Base-by-base conservation (phyloP, 2,329 filamentous ascomycete genomes). In the Ophiocordyceps polyrhachis-furcata region DNA sequence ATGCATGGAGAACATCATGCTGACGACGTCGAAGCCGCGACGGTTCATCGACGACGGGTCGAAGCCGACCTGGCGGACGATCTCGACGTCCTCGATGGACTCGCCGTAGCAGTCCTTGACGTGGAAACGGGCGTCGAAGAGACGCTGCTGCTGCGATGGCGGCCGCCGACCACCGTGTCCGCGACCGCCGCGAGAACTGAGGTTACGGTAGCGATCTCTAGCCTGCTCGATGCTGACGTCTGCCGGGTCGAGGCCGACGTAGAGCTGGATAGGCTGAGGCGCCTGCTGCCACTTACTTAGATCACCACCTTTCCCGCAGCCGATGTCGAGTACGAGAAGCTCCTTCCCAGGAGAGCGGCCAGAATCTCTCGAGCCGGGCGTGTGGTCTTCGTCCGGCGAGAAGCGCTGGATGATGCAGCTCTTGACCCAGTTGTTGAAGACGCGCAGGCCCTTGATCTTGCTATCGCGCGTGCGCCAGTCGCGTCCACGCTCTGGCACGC, bases 1-100 rank as follows among this genome's bases (percentile, higher is more conserved):
- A 65, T 98, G 91, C 79, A 98, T 91, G 56, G 87, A 93, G 62
- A 98, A 98, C 91, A 98, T 98, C 76, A 94, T 94, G 57, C 82
- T 87, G 50, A 98, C 89, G 40, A 96, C 83, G 58, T 98, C 91
- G 54, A 96, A 98, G 4, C 89, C 88, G 45, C 81, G 81, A 44
- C 76, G 76, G 49, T 79, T 61, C 77, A 83, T 65, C 68, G 83
- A 54, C 66, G 79, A 81, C 0, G 74, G 69, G 55, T 93, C 84
- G 53, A 94, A 94, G 20, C 91, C 91, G 28, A 98, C 86, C 46
- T 93, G 76, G 43, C 75, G 75, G 43, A 98, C 71, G 51, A 95
- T 81, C 14, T 81, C 76, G 41, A 96, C 71, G 48, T 93, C 80
- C 45, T 79, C 84, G 40, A 98, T 73, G 52, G 77, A 80, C 59